phyloP scores from a whole-genome alignment of 352 stramenopile species.

The Phytophthora boehmeriae region DNA sequence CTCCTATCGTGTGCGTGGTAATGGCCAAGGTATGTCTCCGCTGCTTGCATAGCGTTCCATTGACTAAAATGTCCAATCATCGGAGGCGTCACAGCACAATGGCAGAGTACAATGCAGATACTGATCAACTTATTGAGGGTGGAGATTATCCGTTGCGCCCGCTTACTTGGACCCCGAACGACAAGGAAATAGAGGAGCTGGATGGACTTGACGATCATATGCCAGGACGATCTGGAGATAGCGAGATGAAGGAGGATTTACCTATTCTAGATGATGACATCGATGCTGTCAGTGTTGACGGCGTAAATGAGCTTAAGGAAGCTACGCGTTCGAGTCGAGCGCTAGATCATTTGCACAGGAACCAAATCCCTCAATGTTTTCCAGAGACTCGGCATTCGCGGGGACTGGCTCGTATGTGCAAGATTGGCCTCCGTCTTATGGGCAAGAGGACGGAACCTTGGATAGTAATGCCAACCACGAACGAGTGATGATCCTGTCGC shows the following conservation, averaged over 20 bases:
- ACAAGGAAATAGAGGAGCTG: slow-evolving; percentile 33
- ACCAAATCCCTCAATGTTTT: slow-evolving; percentile 8
- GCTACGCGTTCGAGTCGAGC: slow-evolving; percentile 27
- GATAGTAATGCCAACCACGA: slow-evolving; percentile 31
- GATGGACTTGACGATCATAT: slow-evolving; percentile 29
- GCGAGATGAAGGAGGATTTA: slow-evolving; percentile 27
- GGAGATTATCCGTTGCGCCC: slow-evolving; percentile 15
- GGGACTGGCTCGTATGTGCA: not conserved
- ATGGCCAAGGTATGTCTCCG: slow-evolving; percentile 67
- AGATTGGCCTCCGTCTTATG: slow-evolving; percentile 2
- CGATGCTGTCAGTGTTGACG: slow-evolving; percentile 40
- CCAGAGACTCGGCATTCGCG: not conserved
- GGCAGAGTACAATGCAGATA: not conserved
- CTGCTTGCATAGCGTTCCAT: slow-evolving; percentile 56
- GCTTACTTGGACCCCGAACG: slow-evolving; percentile 33
- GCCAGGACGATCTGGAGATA: not conserved
- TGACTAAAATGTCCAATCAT: slow-evolving; percentile 37
- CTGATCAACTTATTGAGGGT: not conserved
- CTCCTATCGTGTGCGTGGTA: slow-evolving; percentile 44
- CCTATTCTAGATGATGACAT: slow-evolving; percentile 45
- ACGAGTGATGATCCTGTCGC: slow-evolving; percentile 34
- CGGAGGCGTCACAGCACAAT: slow-evolving; percentile 30
- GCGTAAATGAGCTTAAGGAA: slow-evolving; percentile 33
- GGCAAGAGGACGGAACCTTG: slow-evolving; percentile 23
- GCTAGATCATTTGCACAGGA: slow-evolving; percentile 30